These are phyloP conservation scores for Microsporum canis DNA, from an alignment of 2,329 filamentous ascomycete genomes.

Conservation along the genomic window DNA sequence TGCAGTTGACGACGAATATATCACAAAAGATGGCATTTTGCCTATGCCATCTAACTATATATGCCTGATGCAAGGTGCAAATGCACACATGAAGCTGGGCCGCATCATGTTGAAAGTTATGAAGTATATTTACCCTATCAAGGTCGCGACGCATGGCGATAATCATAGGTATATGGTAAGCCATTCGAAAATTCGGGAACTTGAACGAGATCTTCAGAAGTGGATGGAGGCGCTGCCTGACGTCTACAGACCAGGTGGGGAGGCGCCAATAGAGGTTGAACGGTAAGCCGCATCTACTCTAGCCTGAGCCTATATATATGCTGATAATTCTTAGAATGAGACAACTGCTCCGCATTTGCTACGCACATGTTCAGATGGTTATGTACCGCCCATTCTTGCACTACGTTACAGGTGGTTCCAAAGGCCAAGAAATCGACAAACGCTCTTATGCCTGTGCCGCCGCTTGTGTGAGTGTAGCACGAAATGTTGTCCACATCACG, in stretches of 20 bases:
- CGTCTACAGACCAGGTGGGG: slow-evolving; percentile 66
- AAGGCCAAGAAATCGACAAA: slow-evolving; percentile 45
- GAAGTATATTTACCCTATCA: slow-evolving; percentile 53
- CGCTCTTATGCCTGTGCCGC: slow-evolving; percentile 55
- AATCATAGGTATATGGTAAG: slow-evolving; percentile 51
- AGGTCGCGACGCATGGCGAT: slow-evolving; percentile 35
- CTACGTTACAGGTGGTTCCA: slow-evolving; percentile 45
- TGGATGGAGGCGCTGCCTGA: slow-evolving; percentile 60
- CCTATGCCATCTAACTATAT: slow-evolving; percentile 46
- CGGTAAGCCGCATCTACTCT: slow-evolving; percentile 47
- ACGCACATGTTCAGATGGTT: slow-evolving; percentile 53
- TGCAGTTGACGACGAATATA: slow-evolving; percentile 38
- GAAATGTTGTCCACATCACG: slow-evolving; percentile 56
- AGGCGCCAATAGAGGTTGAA: slow-evolving; percentile 61
- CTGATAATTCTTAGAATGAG: slow-evolving; percentile 36
- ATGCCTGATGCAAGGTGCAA: slow-evolving; percentile 48
- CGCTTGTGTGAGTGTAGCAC: slow-evolving; percentile 53
- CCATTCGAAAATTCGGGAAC: slow-evolving; percentile 52
- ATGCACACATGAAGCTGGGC: slow-evolving; percentile 49
- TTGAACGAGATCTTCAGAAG: slow-evolving; percentile 50
- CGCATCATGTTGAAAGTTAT: slow-evolving; percentile 51
- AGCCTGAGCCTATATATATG: slow-evolving; percentile 5
- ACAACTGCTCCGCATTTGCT: slow-evolving; percentile 52
- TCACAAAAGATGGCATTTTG: slow-evolving; percentile 35
- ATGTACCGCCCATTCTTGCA: slow-evolving; percentile 56